Conservation (phyloP, 106 monocot species). For the Acorus calamus region DNA sequence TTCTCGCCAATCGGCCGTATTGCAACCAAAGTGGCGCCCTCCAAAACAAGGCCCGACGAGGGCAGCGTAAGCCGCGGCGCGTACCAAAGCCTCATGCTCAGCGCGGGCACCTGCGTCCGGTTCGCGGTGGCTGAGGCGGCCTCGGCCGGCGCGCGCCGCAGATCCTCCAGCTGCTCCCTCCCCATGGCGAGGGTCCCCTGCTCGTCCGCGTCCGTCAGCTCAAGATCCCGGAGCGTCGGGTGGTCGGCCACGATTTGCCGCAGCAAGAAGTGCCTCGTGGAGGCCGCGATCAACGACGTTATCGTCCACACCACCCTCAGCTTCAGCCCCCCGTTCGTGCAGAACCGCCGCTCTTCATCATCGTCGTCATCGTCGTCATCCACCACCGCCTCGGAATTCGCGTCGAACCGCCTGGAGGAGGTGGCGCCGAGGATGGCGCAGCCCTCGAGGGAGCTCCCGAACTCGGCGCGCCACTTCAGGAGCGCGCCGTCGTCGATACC, state of each 20-base stretch:
- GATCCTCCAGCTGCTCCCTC: slow-evolving; percentile 1
- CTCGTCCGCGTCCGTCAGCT: slow-evolving; percentile 4
- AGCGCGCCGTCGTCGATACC: slow-evolving; percentile 1
- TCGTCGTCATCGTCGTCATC: neutral
- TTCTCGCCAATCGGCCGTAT: neutral
- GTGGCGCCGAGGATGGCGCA: slow-evolving; percentile 8
- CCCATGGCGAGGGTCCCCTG: slow-evolving; percentile 7
- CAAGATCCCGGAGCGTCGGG: slow-evolving; percentile 1
- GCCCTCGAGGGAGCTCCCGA: neutral
- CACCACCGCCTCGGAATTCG: neutral
- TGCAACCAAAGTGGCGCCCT: slow-evolving; percentile 7
- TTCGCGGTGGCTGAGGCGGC: neutral
- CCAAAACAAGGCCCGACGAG: slow-evolving; percentile 2
- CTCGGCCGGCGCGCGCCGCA: neutral
- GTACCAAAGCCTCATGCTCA: slow-evolving; percentile 6
- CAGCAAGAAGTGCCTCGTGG: slow-evolving; percentile 2
- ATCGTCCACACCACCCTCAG: slow-evolving; percentile 3
- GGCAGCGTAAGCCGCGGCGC: neutral
- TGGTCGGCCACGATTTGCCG: slow-evolving; percentile 1
- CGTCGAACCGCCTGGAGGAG: neutral
- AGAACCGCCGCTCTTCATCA: slow-evolving; percentile 3
- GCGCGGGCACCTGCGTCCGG: too few relatives aligned
- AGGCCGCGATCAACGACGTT: slow-evolving; percentile 5
- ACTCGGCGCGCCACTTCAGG: neutral
- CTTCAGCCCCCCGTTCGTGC: slow-evolving; percentile 6